Evolutionary conservation across 1,139 yeast species (phyloP), one percentile per base, ranked within the genome.

Genomic region (Williopsis jadinii): DNA sequence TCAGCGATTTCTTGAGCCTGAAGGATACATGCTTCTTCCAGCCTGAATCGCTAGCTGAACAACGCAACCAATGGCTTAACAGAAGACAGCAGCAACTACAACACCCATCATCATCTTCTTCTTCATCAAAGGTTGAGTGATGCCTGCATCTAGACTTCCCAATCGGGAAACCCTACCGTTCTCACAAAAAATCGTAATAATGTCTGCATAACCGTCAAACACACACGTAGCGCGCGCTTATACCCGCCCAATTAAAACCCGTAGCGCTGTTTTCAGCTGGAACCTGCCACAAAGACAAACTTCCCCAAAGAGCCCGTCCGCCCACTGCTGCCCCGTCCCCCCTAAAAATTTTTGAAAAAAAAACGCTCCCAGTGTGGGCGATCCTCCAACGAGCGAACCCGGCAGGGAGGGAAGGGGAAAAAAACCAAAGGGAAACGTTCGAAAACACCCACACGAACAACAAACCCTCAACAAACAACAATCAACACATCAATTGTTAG

Each of bases 1-100:
- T 79, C 11, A 62, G 71, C 10, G 63, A 63, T 38, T 53, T 46
- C 39, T 70, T 80, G 45, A 68, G 70, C 54, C 59, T 82, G 45
- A 81, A 80, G 55, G 92, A 83, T 58, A 71, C 73, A 2, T 73
- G 71, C 50, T 74, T 67, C 57, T 67, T 66, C 50, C 64, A 58
- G 9, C 65, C 67, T 1, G 30, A 55, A 10, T 58, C 63, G 26
- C 47, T 66, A 31, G 49, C 50, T 34, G 61, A 62, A 19, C 68
- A 65, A 43, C 55, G 59, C 34, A 46, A 49, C 3, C 44, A 45
- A 3, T 66, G 67, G 61, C 10, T 40, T 10, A 26, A 43, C 11
- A 59, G 66, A 49, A 30, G 38, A 10, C 24, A 19, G 6, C 24
- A 19, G 6, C 24, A 19, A 19, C n/a, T n/a, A n/a, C 24, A 19